These are phyloP conservation scores for Oryza meyeriana DNA, from an alignment of 176 grass and related monocot genomes.

Conservation along the genomic window DNA sequence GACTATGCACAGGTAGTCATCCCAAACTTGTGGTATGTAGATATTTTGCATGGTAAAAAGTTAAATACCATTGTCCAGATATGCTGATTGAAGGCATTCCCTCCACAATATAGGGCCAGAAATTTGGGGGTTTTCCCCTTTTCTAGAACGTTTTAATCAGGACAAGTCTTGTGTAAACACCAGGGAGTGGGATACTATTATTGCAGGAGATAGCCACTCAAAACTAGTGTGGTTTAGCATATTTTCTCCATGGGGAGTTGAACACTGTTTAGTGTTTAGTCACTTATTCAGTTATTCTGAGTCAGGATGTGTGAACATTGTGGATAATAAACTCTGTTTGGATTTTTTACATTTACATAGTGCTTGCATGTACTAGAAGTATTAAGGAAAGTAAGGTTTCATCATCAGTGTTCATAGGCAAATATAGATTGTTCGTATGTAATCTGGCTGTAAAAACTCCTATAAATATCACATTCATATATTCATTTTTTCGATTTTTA, in stretches of 20 bases:
- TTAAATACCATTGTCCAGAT: neutral
- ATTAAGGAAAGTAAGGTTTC: neutral
- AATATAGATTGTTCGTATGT: neutral
- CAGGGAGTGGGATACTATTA: neutral
- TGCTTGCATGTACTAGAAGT: neutral
- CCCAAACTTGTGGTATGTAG: neutral
- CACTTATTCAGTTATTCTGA: neutral
- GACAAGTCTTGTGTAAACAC: neutral
- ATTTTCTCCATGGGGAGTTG: neutral
- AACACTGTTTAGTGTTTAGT: neutral
- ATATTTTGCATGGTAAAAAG: neutral
- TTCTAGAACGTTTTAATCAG: neutral
- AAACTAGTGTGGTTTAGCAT: neutral
- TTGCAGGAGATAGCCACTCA: neutral
- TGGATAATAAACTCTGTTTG: neutral
- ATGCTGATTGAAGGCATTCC: neutral
- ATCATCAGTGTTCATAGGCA: neutral
- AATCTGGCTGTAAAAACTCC: neutral
- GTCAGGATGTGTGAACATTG: neutral
- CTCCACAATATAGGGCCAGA: neutral
- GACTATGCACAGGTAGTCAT: constrained; percentile 84
- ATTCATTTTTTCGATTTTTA: neutral
- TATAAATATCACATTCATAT: neutral
- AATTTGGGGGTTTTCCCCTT: neutral
- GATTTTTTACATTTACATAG: neutral